Conservation (phyloP, 2,329 filamentous ascomycete species). For the Neobulgaria alba region DNA sequence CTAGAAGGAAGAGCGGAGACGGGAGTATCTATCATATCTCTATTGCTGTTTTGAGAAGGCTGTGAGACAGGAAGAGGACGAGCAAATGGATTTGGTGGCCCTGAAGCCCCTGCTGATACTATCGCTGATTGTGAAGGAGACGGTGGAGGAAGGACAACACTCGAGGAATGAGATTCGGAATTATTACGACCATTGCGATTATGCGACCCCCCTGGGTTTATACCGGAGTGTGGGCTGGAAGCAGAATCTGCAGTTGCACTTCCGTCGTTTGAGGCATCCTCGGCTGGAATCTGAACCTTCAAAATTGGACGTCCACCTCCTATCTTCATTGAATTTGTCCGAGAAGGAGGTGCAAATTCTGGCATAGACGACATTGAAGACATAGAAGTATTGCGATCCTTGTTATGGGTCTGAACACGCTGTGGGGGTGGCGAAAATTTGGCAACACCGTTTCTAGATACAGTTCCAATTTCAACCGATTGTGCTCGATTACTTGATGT, state of each 20-base stretch:
- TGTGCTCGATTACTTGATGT: conserved; percentile 46
- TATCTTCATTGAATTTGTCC: conserved; percentile 68
- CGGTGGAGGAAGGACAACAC: conserved; percentile 81
- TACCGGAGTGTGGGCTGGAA: conserved; percentile 33
- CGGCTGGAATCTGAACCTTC: conserved; percentile 82
- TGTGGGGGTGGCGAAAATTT: conserved; percentile 47
- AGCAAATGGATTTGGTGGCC: conserved; percentile 92
- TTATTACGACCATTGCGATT: conserved; percentile 21
- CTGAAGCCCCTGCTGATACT: conserved; percentile 81
- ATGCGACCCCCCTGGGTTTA: conserved; percentile 18
- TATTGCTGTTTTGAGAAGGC: conserved; percentile 26
- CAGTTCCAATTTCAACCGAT: conserved; percentile 53
- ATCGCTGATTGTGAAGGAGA: conserved; percentile 66
- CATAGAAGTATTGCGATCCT: conserved; percentile 38
- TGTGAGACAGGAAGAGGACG: conserved; percentile 66
- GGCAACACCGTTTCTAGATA: conserved; percentile 41
- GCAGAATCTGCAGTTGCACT: conserved; percentile 63
- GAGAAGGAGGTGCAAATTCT: conserved; percentile 64
- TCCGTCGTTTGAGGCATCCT: conserved; percentile 73
- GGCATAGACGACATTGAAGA: conserved; percentile 53
- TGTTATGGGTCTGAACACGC: conserved; percentile 35
- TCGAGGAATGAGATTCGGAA: conserved; percentile 45
- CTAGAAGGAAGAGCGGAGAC: conserved; percentile 90
- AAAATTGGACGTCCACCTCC: conserved; percentile 70
- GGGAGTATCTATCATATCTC: conserved; percentile 61